Evolutionary conservation across 352 stramenopile species (phyloP).

Genomic region (Pythium scleroteichum): DNA sequence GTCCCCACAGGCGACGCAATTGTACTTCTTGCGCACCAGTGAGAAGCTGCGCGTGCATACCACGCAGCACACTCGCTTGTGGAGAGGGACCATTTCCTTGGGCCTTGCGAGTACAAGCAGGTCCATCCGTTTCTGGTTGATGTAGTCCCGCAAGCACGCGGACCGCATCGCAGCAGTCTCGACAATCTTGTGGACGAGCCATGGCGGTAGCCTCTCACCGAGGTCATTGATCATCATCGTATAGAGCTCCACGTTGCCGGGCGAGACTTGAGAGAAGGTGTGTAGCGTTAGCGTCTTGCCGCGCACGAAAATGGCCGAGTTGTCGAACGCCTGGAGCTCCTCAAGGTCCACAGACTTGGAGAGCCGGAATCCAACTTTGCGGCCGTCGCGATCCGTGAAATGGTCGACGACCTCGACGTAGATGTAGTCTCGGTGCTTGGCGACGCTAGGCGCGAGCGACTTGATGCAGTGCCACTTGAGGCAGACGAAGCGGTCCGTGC

Average conservation of each 20-base stretch:
- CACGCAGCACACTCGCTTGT: constrained; percentile 72
- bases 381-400: constrained; percentile 63
- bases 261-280: constrained; percentile 63
- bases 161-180: constrained; percentile 74
- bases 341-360: constrained; percentile 78
- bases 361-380: constrained; percentile 67
- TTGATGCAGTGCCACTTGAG: constrained; percentile 84
- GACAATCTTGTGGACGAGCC: constrained; percentile 84
- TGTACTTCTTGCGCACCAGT: constrained; percentile 86
- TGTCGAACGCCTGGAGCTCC: constrained; percentile 42
- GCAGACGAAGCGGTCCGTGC: constrained; percentile 69
- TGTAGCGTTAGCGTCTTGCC: constrained; percentile 76
- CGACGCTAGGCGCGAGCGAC: constrained; percentile 67
- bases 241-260: constrained; percentile 64
- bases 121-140: constrained; percentile 76
- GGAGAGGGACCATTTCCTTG: constrained; percentile 70
- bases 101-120: constrained; percentile 65
- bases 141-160: constrained; percentile 73
- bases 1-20: constrained; percentile 76
- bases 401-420: constrained; percentile 85
- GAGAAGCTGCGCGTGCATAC: constrained; percentile 85
- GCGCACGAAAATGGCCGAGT: constrained; percentile 60
- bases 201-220: constrained; percentile 69
- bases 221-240: constrained; percentile 86
- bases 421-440: constrained; percentile 80